These are phyloP conservation scores for Epichloe sp. DNA, from an alignment of 2,329 filamentous ascomycete genomes.

Conservation along the genomic window DNA sequence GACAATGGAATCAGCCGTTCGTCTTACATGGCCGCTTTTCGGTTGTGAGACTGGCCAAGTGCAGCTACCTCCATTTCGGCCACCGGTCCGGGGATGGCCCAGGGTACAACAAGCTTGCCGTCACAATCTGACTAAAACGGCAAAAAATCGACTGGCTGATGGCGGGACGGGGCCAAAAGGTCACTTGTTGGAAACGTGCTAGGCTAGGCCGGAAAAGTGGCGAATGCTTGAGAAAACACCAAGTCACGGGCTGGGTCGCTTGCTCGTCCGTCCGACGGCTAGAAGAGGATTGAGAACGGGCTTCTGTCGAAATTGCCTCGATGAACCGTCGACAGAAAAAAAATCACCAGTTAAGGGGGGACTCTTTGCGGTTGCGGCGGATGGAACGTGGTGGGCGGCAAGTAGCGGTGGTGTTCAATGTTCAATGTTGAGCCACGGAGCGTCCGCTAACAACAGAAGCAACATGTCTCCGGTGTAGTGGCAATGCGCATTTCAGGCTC, in stretches of 20 bases:
- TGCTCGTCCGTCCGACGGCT: not conserved
- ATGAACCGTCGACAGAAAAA: not conserved
- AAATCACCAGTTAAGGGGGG: not conserved
- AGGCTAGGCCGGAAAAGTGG: not conserved
- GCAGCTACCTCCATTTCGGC: constrained; percentile 7
- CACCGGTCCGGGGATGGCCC: not conserved
- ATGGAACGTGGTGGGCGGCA: not conserved
- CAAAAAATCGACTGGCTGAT: not conserved
- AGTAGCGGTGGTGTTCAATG: not conserved
- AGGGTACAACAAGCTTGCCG: not conserved
- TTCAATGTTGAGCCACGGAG: not conserved
- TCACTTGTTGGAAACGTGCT: not conserved
- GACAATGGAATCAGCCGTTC: not conserved
- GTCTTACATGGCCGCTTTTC: constrained; percentile 5
- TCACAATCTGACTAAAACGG: not conserved
- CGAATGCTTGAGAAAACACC: not conserved
- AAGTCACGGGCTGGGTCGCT: not conserved
- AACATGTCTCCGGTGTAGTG: constrained; percentile 5
- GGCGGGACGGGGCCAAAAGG: not conserved
- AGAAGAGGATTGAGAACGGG: too few species aligned
- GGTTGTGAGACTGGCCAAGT: not conserved
- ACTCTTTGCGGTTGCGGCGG: not conserved
- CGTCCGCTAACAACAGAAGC: constrained; percentile 4
- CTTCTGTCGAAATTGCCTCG: constrained; percentile 2
- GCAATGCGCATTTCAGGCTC: not conserved